Conservation (phyloP, 805 yeast species). For the Candida schatavii region DNA sequence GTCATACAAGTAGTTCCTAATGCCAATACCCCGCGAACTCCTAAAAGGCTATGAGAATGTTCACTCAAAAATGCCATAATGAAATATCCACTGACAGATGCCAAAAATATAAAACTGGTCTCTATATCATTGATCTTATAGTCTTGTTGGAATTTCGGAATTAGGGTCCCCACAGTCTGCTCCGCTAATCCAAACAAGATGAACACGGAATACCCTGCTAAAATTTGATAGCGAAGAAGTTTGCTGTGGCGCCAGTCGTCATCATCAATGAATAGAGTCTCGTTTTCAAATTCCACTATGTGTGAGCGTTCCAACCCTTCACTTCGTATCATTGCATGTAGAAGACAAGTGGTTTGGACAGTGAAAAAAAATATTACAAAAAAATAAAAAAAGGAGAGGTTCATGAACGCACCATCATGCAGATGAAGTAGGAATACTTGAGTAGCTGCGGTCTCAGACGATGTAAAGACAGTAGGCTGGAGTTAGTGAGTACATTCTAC, state of each 20-base stretch:
- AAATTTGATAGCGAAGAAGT: slow-evolving; percentile 43
- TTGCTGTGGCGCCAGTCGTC: slow-evolving; percentile 36
- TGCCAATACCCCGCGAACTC: slow-evolving; percentile 45
- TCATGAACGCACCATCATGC: no score
- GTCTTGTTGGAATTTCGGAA: slow-evolving; percentile 48
- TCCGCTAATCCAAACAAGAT: slow-evolving; percentile 55
- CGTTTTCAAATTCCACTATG: slow-evolving; percentile 24
- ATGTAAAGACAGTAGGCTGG: no score
- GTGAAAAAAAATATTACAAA: no score
- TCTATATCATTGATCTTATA: slow-evolving; percentile 48
- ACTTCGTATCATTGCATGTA: no score
- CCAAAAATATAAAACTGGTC: slow-evolving; percentile 49
- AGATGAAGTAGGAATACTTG: no score
- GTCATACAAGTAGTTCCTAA: slow-evolving; percentile 34
- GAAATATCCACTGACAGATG: slow-evolving; percentile 55
- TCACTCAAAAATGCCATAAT: slow-evolving; percentile 50
- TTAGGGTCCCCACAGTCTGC: slow-evolving; percentile 58
- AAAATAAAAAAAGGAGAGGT: no score
- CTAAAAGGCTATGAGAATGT: slow-evolving; percentile 37
- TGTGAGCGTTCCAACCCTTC: no score
- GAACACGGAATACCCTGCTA: slow-evolving; percentile 37
- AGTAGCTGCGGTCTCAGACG: no score
- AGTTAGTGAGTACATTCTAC: no score
- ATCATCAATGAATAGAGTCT: slow-evolving; percentile 31
- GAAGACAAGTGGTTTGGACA: no score